A percentile compares a stretch with the other conserved stretches of the same genome.
phyloP scores from a whole-genome alignment of 139 green algal genomes.

The Coelastrella sp. region DNA sequence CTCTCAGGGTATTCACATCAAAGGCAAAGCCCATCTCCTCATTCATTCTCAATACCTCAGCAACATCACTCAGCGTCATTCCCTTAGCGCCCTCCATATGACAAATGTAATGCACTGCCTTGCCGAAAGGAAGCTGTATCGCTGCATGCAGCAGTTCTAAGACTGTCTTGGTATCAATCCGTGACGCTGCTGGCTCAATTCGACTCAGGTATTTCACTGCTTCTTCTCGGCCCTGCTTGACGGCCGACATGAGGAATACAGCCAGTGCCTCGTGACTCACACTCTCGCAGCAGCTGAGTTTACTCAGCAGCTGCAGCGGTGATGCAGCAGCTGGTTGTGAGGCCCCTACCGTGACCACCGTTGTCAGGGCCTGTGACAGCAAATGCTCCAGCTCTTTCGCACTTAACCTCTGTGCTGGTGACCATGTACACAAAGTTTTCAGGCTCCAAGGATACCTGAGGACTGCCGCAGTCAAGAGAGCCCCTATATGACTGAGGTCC shows the following conservation, averaged over 20 bases:
- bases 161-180: neutral
- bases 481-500: neutral
- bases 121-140: neutral
- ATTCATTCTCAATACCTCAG: neutral
- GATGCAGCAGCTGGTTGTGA: neutral
- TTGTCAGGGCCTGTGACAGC: neutral
- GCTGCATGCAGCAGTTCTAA: neutral
- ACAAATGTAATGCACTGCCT: constrained; percentile 5
- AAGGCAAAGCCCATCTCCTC: constrained; percentile 13
- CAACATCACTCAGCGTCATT: neutral
- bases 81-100: neutral
- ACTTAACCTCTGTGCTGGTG: neutral
- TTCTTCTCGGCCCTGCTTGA: neutral
- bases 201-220: neutral
- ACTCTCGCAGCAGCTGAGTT: neutral
- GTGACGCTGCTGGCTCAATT: neutral
- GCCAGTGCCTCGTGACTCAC: neutral
- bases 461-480: neutral
- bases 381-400: neutral
- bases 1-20: neutral
- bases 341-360: neutral
- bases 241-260: neutral
- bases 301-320: neutral
- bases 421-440: neutral
- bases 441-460: neutral